Evolutionary conservation across 192 early-diverging fungal species (phyloP).

Genomic region (Chytriomyces sp.): DNA sequence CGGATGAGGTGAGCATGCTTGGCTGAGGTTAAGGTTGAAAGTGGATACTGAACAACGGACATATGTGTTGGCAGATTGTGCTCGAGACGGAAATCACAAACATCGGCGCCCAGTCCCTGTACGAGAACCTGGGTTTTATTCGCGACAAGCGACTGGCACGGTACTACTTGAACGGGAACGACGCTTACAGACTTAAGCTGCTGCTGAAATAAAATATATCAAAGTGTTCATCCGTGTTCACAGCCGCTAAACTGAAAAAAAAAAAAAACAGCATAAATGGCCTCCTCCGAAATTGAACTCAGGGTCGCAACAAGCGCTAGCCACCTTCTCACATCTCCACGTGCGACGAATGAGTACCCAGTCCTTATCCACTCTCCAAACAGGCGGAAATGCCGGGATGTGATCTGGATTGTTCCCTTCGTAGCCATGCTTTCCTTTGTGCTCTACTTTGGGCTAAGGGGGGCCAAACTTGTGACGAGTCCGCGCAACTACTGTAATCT

Average conservation of each 20-base stretch:
- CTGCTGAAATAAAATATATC: too few relatives aligned
- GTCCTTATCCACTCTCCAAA: neutral
- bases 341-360: slow-evolving; percentile 1
- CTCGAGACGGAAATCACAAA: slow-evolving; percentile 94
- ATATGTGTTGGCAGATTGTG: slow-evolving; percentile 71
- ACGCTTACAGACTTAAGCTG: slow-evolving; percentile 66
- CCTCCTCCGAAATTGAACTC: too few relatives aligned
- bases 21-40: too few relatives aligned
- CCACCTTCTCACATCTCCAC: too few relatives aligned
- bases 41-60: too few relatives aligned
- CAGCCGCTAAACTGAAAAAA: too few relatives aligned
- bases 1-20: slow-evolving; percentile 10
- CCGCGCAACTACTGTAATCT: slow-evolving; percentile 3
- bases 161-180: slow-evolving; percentile 94
- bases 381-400: neutral
- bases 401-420: slow-evolving; percentile 9
- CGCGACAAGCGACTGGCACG: slow-evolving; percentile 87
- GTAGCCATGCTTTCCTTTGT: slow-evolving; percentile 7
- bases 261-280: too few relatives aligned
- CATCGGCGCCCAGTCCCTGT: slow-evolving; percentile 79
- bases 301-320: too few relatives aligned
- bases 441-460: neutral
- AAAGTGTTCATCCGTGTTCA: too few relatives aligned
- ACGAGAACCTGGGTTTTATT: slow-evolving; percentile 90
- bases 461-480: slow-evolving; percentile 8